Conservation (phyloP, 768 basidiomycete genomes). For the Saitozyma podzolica region DNA sequence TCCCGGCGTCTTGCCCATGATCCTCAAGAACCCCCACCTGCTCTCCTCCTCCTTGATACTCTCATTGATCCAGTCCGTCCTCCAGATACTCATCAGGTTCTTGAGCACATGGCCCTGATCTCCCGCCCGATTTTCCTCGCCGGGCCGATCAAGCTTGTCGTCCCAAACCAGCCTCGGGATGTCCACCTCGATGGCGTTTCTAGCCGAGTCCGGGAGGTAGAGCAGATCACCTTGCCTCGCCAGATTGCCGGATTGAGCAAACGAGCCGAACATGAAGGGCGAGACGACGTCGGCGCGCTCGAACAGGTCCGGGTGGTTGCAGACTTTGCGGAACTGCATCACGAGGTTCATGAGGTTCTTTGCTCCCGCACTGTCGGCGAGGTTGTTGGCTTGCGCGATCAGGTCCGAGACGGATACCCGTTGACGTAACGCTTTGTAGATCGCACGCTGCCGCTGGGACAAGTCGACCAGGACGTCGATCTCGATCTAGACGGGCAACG, state of each 20-base stretch:
- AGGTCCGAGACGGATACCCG: slow-evolving; percentile 95
- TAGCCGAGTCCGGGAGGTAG: slow-evolving; percentile 77
- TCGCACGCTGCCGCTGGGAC: slow-evolving; percentile 82
- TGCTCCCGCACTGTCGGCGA: slow-evolving; percentile 66
- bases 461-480: slow-evolving; percentile 92
- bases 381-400: slow-evolving; percentile 85
- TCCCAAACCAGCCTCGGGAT: slow-evolving; percentile 75
- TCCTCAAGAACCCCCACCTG: slow-evolving; percentile 76
- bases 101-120: slow-evolving; percentile 62
- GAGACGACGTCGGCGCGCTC: slow-evolving; percentile 94
- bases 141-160: slow-evolving; percentile 68
- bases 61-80: slow-evolving; percentile 71
- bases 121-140: slow-evolving; percentile 58
- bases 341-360: slow-evolving; percentile 97
- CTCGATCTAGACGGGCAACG: slow-evolving; percentile 70
- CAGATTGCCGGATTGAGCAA: slow-evolving; percentile 77
- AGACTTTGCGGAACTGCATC: slow-evolving; percentile 99
- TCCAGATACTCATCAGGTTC: slow-evolving; percentile 87
- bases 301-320: slow-evolving; percentile 97
- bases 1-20: slow-evolving; percentile 64
- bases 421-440: slow-evolving; percentile 85
- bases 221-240: slow-evolving; percentile 84
- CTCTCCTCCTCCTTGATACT: slow-evolving; percentile 66
- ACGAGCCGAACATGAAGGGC: slow-evolving; percentile 83
- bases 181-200: slow-evolving; percentile 76